Base-by-base conservation (phyloP, 768 basidiomycete species). In the Agaricus bisporus region DNA sequence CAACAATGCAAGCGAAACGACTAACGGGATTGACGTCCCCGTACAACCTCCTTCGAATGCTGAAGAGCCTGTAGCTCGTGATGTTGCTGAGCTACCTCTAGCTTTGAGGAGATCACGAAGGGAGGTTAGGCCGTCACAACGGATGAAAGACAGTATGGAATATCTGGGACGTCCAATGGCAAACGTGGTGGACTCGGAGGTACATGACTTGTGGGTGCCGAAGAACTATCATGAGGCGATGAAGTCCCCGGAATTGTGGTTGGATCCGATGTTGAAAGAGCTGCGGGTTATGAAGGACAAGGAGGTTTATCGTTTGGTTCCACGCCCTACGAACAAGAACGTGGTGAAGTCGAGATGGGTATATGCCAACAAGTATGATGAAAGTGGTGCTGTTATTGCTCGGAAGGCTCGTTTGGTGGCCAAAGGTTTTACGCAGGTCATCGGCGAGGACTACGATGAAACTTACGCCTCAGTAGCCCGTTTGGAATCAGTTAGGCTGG, bases 381-480 rank as follows among this genome's bases (percentile, higher is more conserved):
- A 46, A 36, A 14, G 48, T 60, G 2, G 55, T 56, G 29, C n/a
- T n/a, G n/a, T n/a, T n/a, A n/a, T n/a, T n/a, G 12, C 48, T 1
- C 58, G 48, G 49, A 62, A 62, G 44, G 45, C 52, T 8, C 45
- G 59, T 2, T 51, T 59, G 20, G 56, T 59, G 3, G 61, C 59
- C 15, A 48, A 56, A 7, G 59, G 61, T 11, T 62, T 59, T 29
- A 48, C 55, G 2, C 58, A 59, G 26, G 32, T 49, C 4, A 22
- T 58, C 17, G 59, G 59, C 5, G 47, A 56, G 25, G 58, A 60
- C 38, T 62, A 56, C 44, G 46, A 51, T 9, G 57, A 60, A 20
- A 54, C 56, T 2, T 60, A 58, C 25, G 59, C 61, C 3, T 58
- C 58, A 14, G 59, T 60, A 2, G 54, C 58, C 15, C 57, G 55